A percentile compares a stretch with the other conserved stretches of the same genome.
Evolutionary conservation across 2,329 filamentous ascomycete genomes (phyloP).

Genomic region (Diplodia mutila): DNA sequence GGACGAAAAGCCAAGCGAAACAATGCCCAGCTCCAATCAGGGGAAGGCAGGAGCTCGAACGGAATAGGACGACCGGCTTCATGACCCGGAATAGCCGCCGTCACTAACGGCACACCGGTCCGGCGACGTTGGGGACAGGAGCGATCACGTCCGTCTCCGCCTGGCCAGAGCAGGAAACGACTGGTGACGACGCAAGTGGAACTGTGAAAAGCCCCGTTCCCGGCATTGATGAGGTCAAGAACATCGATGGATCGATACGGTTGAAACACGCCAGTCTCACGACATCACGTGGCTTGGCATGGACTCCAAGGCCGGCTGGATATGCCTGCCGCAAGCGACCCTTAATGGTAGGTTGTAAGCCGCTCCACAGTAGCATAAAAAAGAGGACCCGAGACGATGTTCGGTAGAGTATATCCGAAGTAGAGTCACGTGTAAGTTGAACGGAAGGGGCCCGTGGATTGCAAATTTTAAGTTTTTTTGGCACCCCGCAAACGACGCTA

Average conservation of each 20-base stretch:
- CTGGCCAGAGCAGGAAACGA: neutral
- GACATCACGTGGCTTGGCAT: conserved; percentile 14
- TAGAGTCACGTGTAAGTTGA: neutral
- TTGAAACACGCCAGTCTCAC: conserved; percentile 11
- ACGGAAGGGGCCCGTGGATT: too few species aligned
- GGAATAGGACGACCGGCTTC: neutral
- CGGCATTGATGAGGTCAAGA: neutral
- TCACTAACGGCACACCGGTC: conserved; percentile 10
- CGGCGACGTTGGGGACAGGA: neutral
- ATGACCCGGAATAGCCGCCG: conserved; percentile 3
- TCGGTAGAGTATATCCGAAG: neutral
- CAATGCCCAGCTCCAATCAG: conserved; percentile 8
- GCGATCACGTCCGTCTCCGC: neutral
- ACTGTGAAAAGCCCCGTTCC: neutral
- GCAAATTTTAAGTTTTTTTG: too few species aligned
- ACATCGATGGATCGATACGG: neutral
- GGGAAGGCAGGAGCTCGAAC: neutral
- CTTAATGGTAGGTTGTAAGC: neutral
- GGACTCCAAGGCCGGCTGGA: neutral
- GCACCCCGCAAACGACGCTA: too few species aligned
- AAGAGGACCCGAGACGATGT: neutral
- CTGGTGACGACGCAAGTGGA: neutral
- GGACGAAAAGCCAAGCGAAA: conserved; percentile 8
- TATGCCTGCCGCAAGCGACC: neutral
- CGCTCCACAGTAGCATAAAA: neutral